Evolutionary conservation across 495 filamentous ascomycete genomes (phyloP).

Genomic region (Annulohypoxylon bovei): DNA sequence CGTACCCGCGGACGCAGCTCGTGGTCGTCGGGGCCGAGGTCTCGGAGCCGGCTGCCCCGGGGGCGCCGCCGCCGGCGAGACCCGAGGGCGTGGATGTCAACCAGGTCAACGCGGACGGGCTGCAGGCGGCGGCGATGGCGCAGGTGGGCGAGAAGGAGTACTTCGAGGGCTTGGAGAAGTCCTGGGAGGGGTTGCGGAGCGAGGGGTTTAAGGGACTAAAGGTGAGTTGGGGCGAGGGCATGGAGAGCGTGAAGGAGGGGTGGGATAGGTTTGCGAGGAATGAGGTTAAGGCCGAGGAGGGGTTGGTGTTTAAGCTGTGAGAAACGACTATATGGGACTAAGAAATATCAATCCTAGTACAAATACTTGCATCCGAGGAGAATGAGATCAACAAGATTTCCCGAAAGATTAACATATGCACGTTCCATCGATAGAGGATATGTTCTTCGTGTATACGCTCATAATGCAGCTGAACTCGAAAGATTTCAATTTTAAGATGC

Average conservation of each 20-base stretch:
- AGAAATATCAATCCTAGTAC: neutral
- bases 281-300: slow-evolving; percentile 54
- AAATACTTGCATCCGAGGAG: neutral
- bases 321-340: neutral
- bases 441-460: neutral
- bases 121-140: slow-evolving; percentile 52
- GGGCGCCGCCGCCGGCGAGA: neutral
- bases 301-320: slow-evolving; percentile 53
- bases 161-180: slow-evolving; percentile 36
- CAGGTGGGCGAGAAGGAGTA: slow-evolving; percentile 46
- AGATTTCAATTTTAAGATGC: neutral
- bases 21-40: slow-evolving; percentile 53
- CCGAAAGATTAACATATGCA: neutral
- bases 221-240: slow-evolving; percentile 56
- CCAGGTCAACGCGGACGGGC: slow-evolving; percentile 56
- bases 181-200: slow-evolving; percentile 51
- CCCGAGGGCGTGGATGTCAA: slow-evolving; percentile 34
- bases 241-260: slow-evolving; percentile 53
- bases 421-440: neutral
- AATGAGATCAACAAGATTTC: neutral
- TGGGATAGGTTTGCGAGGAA: slow-evolving; percentile 58
- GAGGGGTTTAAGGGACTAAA: slow-evolving; percentile 48
- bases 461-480: neutral
- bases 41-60: slow-evolving; percentile 39
- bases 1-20: slow-evolving; percentile 46